Evolutionary conservation across 2,329 filamentous ascomycete genomes (phyloP), one percentile per base, ranked within the genome.

Genomic region (Lasiodiplodia hormozganensis): DNA sequence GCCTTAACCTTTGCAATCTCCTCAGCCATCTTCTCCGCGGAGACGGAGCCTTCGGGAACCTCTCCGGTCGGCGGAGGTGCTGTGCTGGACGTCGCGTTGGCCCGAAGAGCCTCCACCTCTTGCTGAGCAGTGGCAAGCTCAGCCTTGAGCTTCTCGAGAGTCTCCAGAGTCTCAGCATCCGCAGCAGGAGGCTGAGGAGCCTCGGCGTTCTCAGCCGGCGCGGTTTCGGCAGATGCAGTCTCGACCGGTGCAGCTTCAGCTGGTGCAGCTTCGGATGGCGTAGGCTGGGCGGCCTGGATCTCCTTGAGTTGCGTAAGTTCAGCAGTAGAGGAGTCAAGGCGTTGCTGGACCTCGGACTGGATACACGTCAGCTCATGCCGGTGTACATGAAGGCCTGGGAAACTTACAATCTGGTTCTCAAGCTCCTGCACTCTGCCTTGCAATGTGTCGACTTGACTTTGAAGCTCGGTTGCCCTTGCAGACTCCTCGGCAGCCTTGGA

Each of bases 381-480:
- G 4, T 25, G 18, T 51, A 14, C 7, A n/a, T 12, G 38, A 51
- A 3, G 2, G 31, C 16, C 4, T 4, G 18, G 5, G 62, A 66
- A 62, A 75, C 79, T 75, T 76, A 78, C 78, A 34, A 83, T 86
- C 77, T 90, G 90, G 16, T 84, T 81, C 74, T 93, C 90, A 57
- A 87, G 86, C 72, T 91, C 89, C 3, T 85, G 83, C 10, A 90
- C 87, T 75, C 85, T 88, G 18, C n/a, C 25, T 76, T 91, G 87
- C 1, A 89, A 85, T 23, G 81, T 81, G 31, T 87, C 82, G 21
- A 80, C 73, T 68, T 84, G 74, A 5, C 73, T 72, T 67, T 77
- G 74, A 34, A 84, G 72, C 58, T 71, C 71, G 16, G 78, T 75
- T 18, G 79, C 74, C 58, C 78, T 74, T 36, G 76, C 76, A 18